These are phyloP conservation scores for Aspergillus japonicus DNA, from an alignment of 2,329 filamentous ascomycete species.

Conservation along the genomic window DNA sequence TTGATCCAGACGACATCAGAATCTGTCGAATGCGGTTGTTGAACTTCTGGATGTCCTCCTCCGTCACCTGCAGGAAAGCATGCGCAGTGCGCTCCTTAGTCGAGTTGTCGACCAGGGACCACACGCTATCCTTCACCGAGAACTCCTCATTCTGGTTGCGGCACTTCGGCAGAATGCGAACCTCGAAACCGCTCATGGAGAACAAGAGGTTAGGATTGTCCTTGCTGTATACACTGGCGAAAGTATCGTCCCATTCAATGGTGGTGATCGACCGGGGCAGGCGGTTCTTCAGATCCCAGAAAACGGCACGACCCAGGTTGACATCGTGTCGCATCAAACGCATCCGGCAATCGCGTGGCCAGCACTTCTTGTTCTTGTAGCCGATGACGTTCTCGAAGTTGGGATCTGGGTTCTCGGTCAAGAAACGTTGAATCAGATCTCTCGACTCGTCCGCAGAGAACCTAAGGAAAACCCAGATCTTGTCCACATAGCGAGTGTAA, in stretches of 20 bases:
- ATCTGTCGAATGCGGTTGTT: constrained; percentile 99
- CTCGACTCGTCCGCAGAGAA: constrained; percentile 93
- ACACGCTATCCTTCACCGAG: constrained; percentile 95
- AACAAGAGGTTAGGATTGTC: constrained; percentile 97
- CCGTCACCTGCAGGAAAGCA: constrained; percentile 95
- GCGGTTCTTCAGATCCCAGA: constrained; percentile 98
- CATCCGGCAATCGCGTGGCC: constrained; percentile 97
- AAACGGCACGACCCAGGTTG: constrained; percentile 93
- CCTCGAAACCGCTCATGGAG: constrained; percentile 97
- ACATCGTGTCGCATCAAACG: constrained; percentile 98
- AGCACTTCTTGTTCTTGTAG: constrained; percentile 99
- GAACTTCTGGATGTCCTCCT: constrained; percentile 97
- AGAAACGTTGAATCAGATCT: constrained; percentile 93
- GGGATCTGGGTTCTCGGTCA: constrained; percentile 96
- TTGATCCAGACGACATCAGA: constrained; percentile 98
- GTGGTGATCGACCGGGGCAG: constrained; percentile 92
- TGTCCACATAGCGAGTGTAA: constrained; percentile 98
- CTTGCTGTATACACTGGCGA: constrained; percentile 94
- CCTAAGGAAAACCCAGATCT: constrained; percentile 95
- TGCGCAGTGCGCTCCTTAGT: constrained; percentile 96
- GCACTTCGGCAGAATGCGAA: constrained; percentile 91
- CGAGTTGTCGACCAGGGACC: constrained; percentile 94
- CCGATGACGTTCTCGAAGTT: constrained; percentile 99
- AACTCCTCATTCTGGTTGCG: constrained; percentile 96
- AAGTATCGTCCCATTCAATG: constrained; percentile 98